Evolutionary conservation across 1,284 basidiomycete genomes (phyloP).

Genomic region (Vanrija sp.): DNA sequence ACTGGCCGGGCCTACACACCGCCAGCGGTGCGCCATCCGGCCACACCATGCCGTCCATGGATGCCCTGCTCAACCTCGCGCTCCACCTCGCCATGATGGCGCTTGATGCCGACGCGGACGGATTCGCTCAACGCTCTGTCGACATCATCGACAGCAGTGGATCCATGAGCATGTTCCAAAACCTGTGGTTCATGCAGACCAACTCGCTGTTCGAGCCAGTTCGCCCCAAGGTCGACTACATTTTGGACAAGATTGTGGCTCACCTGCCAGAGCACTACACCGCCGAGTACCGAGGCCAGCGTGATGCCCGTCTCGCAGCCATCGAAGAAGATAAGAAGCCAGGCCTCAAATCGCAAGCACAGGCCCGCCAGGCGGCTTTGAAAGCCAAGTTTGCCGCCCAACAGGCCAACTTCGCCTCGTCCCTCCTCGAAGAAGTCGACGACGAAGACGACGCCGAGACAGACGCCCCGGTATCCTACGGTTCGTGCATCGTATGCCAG

Average conservation of each 20-base stretch:
- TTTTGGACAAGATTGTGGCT: slow-evolving; percentile 63
- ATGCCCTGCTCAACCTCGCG: slow-evolving; percentile 72
- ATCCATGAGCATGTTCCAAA: slow-evolving; percentile 53
- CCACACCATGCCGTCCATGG: slow-evolving; percentile 31
- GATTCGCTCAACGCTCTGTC: slow-evolving; percentile 60
- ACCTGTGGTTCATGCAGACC: slow-evolving; percentile 70
- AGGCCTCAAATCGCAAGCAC: slow-evolving; percentile 27
- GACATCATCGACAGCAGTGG: slow-evolving; percentile 53
- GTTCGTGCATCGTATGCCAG: slow-evolving; percentile 96
- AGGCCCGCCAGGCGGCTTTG: slow-evolving; percentile 70
- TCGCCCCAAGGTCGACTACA: slow-evolving; percentile 67
- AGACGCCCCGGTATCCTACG: slow-evolving; percentile 61
- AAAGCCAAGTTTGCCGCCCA: slow-evolving; percentile 90
- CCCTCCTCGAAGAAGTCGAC: slow-evolving; percentile 54
- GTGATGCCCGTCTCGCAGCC: slow-evolving; percentile 23
- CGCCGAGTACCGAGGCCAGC: slow-evolving; percentile 51
- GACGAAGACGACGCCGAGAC: slow-evolving; percentile 55
- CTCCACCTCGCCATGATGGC: slow-evolving; percentile 82
- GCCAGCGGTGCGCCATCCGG: slow-evolving; percentile 17
- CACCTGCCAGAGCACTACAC: slow-evolving; percentile 49
- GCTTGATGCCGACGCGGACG: slow-evolving; percentile 61
- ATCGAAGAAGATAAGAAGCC: slow-evolving; percentile 50
- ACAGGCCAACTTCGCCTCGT: slow-evolving; percentile 66
- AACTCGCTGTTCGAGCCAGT: slow-evolving; percentile 69
- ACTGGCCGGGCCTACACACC: slow-evolving; percentile 23